Evolutionary conservation across 164 flowering plant genomes (phyloP).

Genomic region (Vitis rotundifolia): DNA sequence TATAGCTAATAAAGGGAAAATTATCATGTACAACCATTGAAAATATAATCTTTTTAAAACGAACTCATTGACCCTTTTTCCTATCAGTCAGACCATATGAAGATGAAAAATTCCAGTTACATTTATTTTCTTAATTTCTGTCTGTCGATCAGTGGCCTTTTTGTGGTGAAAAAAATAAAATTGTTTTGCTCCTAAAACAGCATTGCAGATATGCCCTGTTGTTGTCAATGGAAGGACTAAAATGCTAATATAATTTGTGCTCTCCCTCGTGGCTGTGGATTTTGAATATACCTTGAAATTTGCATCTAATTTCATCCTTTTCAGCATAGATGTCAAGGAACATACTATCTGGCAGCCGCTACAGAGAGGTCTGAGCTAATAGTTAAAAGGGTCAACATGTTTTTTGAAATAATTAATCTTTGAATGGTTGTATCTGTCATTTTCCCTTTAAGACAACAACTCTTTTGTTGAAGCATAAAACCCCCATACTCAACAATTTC

Average conservation of each 20-base stretch:
- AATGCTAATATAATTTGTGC: neutral
- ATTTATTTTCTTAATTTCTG: neutral
- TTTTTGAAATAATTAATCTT: too few species aligned
- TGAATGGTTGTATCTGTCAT: conserved; percentile 3
- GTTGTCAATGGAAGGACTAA: too few species aligned
- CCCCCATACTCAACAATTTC: conserved; percentile 81
- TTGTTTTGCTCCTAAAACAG: too few species aligned
- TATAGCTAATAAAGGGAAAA: neutral
- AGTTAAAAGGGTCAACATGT: conserved; percentile 3
- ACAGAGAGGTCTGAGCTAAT: too few species aligned
- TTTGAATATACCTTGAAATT: neutral
- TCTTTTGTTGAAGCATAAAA: conserved; percentile 38
- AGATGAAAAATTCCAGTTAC: neutral
- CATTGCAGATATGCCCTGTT: too few species aligned
- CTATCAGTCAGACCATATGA: neutral
- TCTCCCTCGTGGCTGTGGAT: neutral
- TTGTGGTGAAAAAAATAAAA: too few species aligned
- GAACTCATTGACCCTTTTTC: conserved; percentile 7
- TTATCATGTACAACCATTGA: conserved; percentile 6
- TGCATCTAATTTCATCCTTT: too few species aligned
- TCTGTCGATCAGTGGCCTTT: too few species aligned
- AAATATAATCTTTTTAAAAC: neutral
- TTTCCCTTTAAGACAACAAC: conserved; percentile 12
- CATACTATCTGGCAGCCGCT: neutral
- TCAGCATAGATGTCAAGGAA: too few species aligned